Base-by-base conservation (phyloP, 1,284 basidiomycete species). In the Baeospora myosura region DNA sequence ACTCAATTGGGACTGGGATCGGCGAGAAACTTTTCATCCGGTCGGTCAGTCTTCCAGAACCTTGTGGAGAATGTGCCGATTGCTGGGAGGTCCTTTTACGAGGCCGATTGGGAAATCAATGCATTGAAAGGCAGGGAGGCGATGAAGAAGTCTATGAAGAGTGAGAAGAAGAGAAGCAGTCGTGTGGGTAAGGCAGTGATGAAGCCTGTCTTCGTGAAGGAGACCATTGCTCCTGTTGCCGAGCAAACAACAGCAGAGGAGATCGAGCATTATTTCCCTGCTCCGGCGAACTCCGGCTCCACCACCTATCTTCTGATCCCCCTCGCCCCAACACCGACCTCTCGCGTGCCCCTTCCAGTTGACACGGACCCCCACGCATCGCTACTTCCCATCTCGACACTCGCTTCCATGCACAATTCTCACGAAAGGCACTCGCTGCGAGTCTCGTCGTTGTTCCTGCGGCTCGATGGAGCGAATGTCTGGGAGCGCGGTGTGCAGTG, bases 61-160 rank as follows among this genome's bases (percentile, higher is more conserved):
- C 57, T 88, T 21, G 74, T 74, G 2, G 75, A 88, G 57, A 88
- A 88, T 55, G 77, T 86, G 2, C 85, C 85, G 5, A 61, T 88
- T 16, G 69, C 74, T 0, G 75, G 71, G 7, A 73, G 85, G 25
- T 75, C 85, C 1, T 63, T 88, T 26, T 78, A 74, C 56, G 80
- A 88, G 58, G 76, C 74, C 0, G 81, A 86, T 56, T 76, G 75
- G 70, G 77, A 85, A 38, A 33, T 76, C 16, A 71, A 75, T 49
- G 56, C 63, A 52, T 63, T 61, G 42, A 65, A 74, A 57, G 69
- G 74, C 50, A 57, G 63, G 37, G 61, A 63, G 23, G 57, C 54
- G 22, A 66, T 66, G 57, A 56, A 51, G 38, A 64, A 63, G 34
- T 38, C 39, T 1, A 45, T 45, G 36, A 55, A 59, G 49, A 54